A percentile compares a stretch with the other conserved stretches of the same genome.
phyloP scores from a whole-genome alignment of 208 protist species.

The Acanthamoeba healyi region DNA sequence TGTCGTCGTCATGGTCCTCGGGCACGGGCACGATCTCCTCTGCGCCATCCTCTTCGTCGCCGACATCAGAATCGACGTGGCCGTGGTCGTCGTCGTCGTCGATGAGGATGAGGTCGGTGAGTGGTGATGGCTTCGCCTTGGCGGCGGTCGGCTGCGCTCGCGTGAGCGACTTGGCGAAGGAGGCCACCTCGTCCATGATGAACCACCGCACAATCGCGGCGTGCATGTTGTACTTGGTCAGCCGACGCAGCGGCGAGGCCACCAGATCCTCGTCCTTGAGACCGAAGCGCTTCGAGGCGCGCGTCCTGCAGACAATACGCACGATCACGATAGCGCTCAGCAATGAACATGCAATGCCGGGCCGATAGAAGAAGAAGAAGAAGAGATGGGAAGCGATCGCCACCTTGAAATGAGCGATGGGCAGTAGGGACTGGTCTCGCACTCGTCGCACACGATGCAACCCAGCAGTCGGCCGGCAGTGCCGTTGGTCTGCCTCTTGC shows the following conservation, averaged over 20 bases:
- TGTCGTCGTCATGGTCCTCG: too few species aligned
- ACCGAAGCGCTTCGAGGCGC: background rate
- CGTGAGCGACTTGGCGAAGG: background rate
- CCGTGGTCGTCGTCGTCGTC: background rate
- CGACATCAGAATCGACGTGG: too few species aligned
- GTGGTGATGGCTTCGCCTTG: too few species aligned
- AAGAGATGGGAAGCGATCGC: too few species aligned
- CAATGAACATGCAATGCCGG: too few species aligned
- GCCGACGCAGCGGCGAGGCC: background rate
- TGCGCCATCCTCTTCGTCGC: too few species aligned
- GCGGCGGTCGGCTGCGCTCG: background rate
- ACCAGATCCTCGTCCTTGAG: background rate
- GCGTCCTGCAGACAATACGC: background rate
- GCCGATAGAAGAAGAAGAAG: too few species aligned
- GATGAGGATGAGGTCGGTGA: background rate
- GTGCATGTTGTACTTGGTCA: constrained; percentile 53
- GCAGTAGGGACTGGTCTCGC: constrained; percentile 17
- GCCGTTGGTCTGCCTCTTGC: background rate
- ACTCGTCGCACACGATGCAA: background rate
- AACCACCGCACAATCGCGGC: background rate
- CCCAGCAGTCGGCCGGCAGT: background rate
- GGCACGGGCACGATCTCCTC: too few species aligned
- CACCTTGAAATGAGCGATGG: constrained; percentile 2
- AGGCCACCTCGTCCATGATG: background rate
- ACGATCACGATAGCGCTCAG: background rate